These are phyloP conservation scores for Alternaria dauci DNA, from an alignment of 2,329 filamentous ascomycete genomes.

Conservation along the genomic window DNA sequence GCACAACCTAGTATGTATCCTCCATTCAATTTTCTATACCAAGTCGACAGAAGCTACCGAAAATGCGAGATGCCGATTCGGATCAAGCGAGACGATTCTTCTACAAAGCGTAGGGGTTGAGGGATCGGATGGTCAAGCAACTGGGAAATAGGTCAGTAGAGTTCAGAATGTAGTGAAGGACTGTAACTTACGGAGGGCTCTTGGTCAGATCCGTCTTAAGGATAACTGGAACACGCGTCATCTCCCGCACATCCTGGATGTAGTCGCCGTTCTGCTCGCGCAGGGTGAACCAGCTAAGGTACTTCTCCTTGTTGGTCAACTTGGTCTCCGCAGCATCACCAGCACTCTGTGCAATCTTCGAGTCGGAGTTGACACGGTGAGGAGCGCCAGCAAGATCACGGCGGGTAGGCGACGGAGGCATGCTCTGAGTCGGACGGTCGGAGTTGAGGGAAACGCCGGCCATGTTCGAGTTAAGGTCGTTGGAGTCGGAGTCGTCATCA, in stretches of 20 bases:
- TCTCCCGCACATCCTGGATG: conserved; percentile 98
- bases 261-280: conserved; percentile 93
- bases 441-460: conserved; percentile 84
- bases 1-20: conserved; percentile 37
- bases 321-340: conserved; percentile 79
- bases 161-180: neutral
- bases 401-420: conserved; percentile 87
- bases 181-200: conserved; percentile 91
- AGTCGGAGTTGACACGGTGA: conserved; percentile 91
- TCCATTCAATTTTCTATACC: conserved; percentile 46
- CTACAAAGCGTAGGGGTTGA: conserved; percentile 77
- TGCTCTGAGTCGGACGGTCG: conserved; percentile 92
- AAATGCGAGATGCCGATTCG: neutral
- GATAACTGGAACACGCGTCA: conserved; percentile 97
- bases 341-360: conserved; percentile 77
- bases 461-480: conserved; percentile 89
- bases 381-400: conserved; percentile 74
- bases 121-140: conserved; percentile 82
- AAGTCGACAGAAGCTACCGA: conserved; percentile 26
- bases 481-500: conserved; percentile 82
- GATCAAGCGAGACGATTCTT: conserved; percentile 5
- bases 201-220: conserved; percentile 97
- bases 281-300: conserved; percentile 86
- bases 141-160: conserved; percentile 54
- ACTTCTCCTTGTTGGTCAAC: conserved; percentile 94